Base-by-base conservation (phyloP, 192 early-diverging fungal species). In the Dissophora globulifera region DNA sequence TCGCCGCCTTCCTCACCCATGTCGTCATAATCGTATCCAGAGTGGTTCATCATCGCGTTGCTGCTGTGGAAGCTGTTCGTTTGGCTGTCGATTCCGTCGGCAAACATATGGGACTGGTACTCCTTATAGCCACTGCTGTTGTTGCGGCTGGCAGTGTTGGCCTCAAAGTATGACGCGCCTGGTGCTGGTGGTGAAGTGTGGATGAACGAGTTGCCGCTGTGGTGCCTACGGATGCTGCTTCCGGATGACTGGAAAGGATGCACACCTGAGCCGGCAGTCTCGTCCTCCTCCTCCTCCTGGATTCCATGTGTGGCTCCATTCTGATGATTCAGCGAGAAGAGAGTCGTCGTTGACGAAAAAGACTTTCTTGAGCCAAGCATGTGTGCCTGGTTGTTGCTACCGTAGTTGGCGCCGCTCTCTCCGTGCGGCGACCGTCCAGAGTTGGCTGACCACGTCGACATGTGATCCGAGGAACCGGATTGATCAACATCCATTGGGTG, bases 261-360 rank as follows among this genome's bases (percentile, higher is more conserved):
- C 19, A 19, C 29, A 19, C n/a, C n/a, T n/a, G n/a, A n/a, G n/a
- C 1, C 22, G 22, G 52, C 20, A 19, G n/a, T 31, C 5, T 16
- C 20, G 38, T 69, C 67, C 19, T 76, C 72, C 15, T 60, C 62
- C 50, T 65, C 72, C 25, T 76, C 72, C 15, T 59, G 72, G 26
- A 76, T 65, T 8, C 49, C 65, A 20, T 52, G 17, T 19, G n/a
- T 30, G 17, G 26, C 29, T 12, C 42, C 27, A 38, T n/a, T n/a
- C n/a, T 16, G 27, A 20, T 49, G 23, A 33, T 43, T 38, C 38
- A 42, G 3, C 22, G 62, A 64, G 13, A 31, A 19, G 2, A 56
- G 17, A 26, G 48, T 51, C 20, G 50, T 11, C 2, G 35, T 31
- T 9, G 50, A 53, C 2, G 62, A 35, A 45, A 69, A 49, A 23